These are phyloP conservation scores for Colletotrichum sp. DNA, from an alignment of 2,329 filamentous ascomycete genomes.

Conservation along the genomic window DNA sequence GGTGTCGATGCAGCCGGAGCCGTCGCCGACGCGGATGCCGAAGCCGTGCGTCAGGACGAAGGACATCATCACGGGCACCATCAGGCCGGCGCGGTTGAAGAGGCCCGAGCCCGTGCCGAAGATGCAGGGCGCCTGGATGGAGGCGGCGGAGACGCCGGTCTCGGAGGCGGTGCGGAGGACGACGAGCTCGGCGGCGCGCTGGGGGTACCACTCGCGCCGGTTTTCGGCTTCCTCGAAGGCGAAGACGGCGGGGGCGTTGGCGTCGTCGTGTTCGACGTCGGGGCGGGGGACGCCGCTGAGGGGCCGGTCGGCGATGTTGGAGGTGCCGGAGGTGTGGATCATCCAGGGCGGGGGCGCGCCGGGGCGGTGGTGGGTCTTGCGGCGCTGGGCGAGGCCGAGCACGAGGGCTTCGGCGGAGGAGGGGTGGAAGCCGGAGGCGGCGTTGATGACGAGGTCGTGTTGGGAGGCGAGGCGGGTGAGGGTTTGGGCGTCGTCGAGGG, in stretches of 20 bases:
- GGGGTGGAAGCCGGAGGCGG: slow-evolving; percentile 36
- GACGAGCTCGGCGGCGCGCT: slow-evolving; percentile 23
- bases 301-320: slow-evolving; percentile 24
- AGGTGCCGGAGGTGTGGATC: slow-evolving; percentile 22
- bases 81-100: slow-evolving; percentile 20
- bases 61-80: slow-evolving; percentile 23
- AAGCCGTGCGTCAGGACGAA: slow-evolving; percentile 22
- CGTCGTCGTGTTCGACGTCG: slow-evolving; percentile 19
- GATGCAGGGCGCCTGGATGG: slow-evolving; percentile 22
- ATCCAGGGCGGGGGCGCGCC: slow-evolving; percentile 16
- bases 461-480: slow-evolving; percentile 11
- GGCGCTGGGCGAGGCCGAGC: slow-evolving; percentile 32
- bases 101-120: slow-evolving; percentile 20
- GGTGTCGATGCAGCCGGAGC: slow-evolving; percentile 17
- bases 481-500: slow-evolving; percentile 15
- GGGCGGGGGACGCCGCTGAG: slow-evolving; percentile 12
- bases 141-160: slow-evolving; percentile 14
- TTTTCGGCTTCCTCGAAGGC: slow-evolving; percentile 23
- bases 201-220: slow-evolving; percentile 21
- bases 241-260: background rate
- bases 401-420: slow-evolving; percentile 38
- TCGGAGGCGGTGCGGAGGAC: slow-evolving; percentile 14
- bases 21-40: slow-evolving; percentile 22
- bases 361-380: slow-evolving; percentile 20
- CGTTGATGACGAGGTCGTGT: slow-evolving; percentile 39